Evolutionary conservation across 176 grass and related monocot species (phyloP), one percentile per base, ranked within the genome.

Genomic region (sorghum (Sorghum bicolor)): DNA sequence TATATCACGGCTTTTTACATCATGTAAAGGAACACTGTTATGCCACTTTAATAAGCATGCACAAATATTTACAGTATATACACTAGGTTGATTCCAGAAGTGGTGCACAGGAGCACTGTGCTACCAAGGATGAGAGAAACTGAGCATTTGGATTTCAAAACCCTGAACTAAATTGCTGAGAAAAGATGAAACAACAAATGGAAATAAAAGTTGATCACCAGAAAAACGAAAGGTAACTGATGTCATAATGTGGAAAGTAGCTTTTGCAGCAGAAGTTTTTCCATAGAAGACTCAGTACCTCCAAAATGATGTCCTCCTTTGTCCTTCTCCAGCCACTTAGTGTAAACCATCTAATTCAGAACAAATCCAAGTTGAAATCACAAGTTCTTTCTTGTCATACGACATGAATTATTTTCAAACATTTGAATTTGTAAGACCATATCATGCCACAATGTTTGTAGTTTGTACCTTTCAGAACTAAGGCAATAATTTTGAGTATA

Each of bases 301-400:
- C 96, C 64, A 92, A 67, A 79, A 93, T 93, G 47, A 95, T 38
- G 80, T 98, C 96, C 47, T 98, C 93, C 71, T 98, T 98, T 38
- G 93, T 95, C 89, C 96, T 95, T 83, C 89, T 93, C 96, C 96
- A 98, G 48, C 96, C 96, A 90, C 82, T 90, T 81, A 44, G 87
- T 67, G 96, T 95, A 88, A 98, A 95, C 88, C 89, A 95, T 93
- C 96, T 98, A 74, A 91, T 84, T 88, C 69, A 91, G 48, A 88
- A 86, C 20, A 91, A 85, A 71, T 10, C n/a, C 82, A 71, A 39
- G 78, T 79, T 85, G 81, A 32, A 28, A 84, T 22, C 33, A 75
- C 40, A 79, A 32, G 19, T 64, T 58, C 10, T 50, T 43, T 60
- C 15, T 70, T 67, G 26, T 80, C 67, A 70, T 72, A 41, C 48